Base-by-base conservation (phyloP, 192 early-diverging fungal species). In the Coemansia sp. region DNA sequence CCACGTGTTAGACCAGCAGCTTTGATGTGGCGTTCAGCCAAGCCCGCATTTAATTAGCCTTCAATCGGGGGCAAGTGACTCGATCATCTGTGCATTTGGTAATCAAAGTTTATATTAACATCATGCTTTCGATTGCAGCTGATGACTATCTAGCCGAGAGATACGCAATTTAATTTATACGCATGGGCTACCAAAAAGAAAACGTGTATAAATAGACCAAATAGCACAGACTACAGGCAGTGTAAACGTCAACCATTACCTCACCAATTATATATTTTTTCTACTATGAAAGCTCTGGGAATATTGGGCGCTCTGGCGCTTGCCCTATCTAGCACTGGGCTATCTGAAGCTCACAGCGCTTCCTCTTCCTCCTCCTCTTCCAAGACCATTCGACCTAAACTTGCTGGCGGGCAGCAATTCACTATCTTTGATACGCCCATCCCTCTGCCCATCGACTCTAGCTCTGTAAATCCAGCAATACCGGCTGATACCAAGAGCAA, bases 271-370 rank as follows among this genome's bases (percentile, higher is more conserved):
- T 19, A 17, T 32, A 58, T 52, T 30, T 57, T 63, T 26, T 16
- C 17, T 4, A 42, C 52, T 16, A 72, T 65, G 63, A 65, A 66
- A n/a, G 42, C 63, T 32, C 33, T 42, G 9, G 61, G 50, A 61
- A 23, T 61, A 39, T 61, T 61, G 35, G 59, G 59, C 59, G 59
- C 37, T 17, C 59, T 61, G 37, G 59, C 19, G 19, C 33, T 61
- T 21, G 59, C 37, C 6, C 11, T 61, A 6, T 23, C 37, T 19
- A 61, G 59, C 37, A 40, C 37, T 19, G 4, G 9, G 10, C 16
- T 39, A 17, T 11, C 35, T 16, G 21, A 39, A 4, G 59, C 59
- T 23, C 59, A 39, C 19, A n/a, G 13, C 14, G 0, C 30, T 16
- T 17, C 33, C 4, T 35, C 33, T 35, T 35, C 33, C 23, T 53